Conservation (phyloP, 2,329 filamentous ascomycete genomes). For the Fusarium burgessii region DNA sequence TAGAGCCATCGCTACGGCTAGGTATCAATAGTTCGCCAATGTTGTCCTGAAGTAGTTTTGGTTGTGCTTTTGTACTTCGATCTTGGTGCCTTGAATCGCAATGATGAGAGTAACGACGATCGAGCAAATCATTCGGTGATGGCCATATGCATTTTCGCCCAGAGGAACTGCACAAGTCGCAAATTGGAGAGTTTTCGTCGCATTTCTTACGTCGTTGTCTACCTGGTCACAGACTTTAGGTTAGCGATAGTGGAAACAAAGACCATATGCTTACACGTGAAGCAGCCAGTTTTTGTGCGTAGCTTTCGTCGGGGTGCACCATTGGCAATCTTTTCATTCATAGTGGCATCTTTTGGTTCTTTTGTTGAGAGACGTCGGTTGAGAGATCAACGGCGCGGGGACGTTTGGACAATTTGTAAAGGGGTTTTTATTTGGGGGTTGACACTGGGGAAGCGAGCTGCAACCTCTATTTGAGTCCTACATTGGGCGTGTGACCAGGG, state of each 20-base stretch:
- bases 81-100: slow-evolving; percentile 13
- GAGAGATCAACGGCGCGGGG: not conserved
- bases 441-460: rapidly evolving
- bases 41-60: not conserved
- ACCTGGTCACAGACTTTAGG: not conserved
- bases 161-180: slow-evolving; percentile 10
- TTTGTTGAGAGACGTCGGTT: rapidly evolving
- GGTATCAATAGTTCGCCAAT: not conserved
- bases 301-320: slow-evolving; percentile 1
- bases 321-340: not conserved
- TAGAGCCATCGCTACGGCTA: rapidly evolving
- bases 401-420: not conserved
- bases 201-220: slow-evolving; percentile 38
- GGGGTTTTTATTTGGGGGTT: not conserved
- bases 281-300: slow-evolving; percentile 37
- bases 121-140: slow-evolving; percentile 20
- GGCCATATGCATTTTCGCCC: slow-evolving; percentile 29
- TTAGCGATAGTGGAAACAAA: not conserved
- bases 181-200: slow-evolving; percentile 28
- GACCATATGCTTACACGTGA: slow-evolving; percentile 17
- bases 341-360: not conserved
- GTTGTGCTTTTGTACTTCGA: not conserved
- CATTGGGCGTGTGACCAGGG: not conserved
- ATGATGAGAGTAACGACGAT: slow-evolving; percentile 30
- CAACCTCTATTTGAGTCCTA: not conserved